Conservation (phyloP, 495 filamentous ascomycete genomes). For the Neohortaea acidophila region DNA sequence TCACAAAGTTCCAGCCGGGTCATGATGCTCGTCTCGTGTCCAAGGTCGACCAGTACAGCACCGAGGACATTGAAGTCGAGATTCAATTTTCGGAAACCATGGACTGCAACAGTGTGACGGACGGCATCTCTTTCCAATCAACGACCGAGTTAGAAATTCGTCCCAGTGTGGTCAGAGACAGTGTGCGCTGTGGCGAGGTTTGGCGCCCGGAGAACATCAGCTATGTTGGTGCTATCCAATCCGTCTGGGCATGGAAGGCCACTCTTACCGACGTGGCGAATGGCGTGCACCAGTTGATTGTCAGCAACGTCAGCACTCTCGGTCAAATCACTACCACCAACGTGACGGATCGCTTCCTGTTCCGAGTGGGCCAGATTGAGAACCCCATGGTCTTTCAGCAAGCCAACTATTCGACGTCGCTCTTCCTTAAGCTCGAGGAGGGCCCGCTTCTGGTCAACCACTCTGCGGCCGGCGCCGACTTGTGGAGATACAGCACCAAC, state of each 20-base stretch:
- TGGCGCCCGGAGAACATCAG: constrained; percentile 11
- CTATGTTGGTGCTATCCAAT: constrained; percentile 35
- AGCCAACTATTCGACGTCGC: constrained; percentile 51
- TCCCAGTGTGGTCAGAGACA: constrained; percentile 30
- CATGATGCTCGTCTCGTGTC: constrained; percentile 46
- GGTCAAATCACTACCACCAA: constrained; percentile 29
- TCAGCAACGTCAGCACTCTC: constrained; percentile 36
- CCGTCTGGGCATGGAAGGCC: constrained; percentile 38
- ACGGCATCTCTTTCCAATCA: constrained; percentile 37
- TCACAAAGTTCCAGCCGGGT: constrained; percentile 48
- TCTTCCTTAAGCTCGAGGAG: no score
- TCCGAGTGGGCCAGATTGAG: constrained; percentile 37
- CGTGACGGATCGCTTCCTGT: constrained; percentile 37
- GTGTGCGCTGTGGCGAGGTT: constrained; percentile 27
- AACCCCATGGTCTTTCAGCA: constrained; percentile 44
- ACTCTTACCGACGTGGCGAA: constrained; percentile 42
- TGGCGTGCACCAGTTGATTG: constrained; percentile 44
- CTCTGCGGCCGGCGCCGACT: constrained; percentile 44
- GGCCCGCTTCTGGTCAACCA: no score
- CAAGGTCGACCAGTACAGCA: constrained; percentile 26
- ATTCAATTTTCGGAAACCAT: constrained; percentile 47
- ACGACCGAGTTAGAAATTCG: constrained; percentile 29
- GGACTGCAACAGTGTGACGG: constrained; percentile 41
- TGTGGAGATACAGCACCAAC: constrained; percentile 47
- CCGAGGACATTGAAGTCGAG: constrained; percentile 34